Evolutionary conservation across 2,329 filamentous ascomycete genomes (phyloP).

Genomic region (Ophiostoma ips): DNA sequence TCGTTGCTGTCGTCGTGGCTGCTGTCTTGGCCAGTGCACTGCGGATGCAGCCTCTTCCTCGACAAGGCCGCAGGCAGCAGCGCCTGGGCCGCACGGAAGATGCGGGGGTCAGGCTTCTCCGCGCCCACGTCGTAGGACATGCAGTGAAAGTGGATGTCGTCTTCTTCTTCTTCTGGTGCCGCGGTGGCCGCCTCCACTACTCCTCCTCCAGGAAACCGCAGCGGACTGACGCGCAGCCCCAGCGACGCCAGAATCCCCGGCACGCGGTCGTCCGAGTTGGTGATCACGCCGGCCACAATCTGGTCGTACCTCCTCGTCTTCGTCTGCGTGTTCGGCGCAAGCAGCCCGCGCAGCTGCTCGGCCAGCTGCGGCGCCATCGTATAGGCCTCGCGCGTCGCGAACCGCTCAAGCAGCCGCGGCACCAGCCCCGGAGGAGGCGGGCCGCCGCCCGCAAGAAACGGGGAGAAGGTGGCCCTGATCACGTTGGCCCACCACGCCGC

Average conservation of each 20-base stretch:
- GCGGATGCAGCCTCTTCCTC: neutral
- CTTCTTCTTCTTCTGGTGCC: too few relatives aligned
- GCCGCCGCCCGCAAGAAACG: slow-evolving; percentile 21
- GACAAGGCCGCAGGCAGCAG: slow-evolving; percentile 18
- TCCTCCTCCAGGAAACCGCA: too few relatives aligned
- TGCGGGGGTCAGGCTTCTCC: slow-evolving; percentile 42
- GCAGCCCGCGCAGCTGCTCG: slow-evolving; percentile 26
- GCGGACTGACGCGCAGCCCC: slow-evolving; percentile 32
- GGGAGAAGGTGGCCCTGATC: slow-evolving; percentile 38
- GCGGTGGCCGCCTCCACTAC: too few relatives aligned
- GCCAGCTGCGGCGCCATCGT: slow-evolving; percentile 30
- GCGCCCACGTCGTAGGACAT: slow-evolving; percentile 49
- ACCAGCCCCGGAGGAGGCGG: slow-evolving; percentile 31
- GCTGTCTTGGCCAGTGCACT: neutral
- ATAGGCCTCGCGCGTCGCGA: slow-evolving; percentile 41
- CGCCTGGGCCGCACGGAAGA: slow-evolving; percentile 40
- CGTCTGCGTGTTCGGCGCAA: neutral
- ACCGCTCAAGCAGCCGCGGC: slow-evolving; percentile 34
- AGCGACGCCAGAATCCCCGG: slow-evolving; percentile 37
- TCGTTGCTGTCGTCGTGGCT: too few relatives aligned
- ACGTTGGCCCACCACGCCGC: slow-evolving; percentile 48
- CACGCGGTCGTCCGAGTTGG: slow-evolving; percentile 50
- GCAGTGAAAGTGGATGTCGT: slow-evolving; percentile 40
- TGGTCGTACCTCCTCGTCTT: slow-evolving; percentile 3
- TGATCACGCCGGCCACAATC: slow-evolving; percentile 41